Percentiles rank a stretch among this genome's conserved stretches.
These are phyloP conservation scores for Limnomonas spitsbergensis DNA, from an alignment of 139 green algal genomes.

Conservation along the genomic window DNA sequence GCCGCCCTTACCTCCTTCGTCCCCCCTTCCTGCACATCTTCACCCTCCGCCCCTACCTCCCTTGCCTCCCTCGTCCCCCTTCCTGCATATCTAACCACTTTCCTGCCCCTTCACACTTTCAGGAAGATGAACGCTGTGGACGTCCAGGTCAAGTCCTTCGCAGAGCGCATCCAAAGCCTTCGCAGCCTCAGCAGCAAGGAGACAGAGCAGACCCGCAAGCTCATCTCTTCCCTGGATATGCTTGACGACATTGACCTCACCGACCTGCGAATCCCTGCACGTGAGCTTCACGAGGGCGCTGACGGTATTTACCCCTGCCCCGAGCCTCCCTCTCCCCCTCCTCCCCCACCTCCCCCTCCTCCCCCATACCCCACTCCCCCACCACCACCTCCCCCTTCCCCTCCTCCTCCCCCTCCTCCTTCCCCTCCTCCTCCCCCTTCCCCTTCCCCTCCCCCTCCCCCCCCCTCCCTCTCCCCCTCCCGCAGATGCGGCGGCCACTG, in stretches of 20 bases:
- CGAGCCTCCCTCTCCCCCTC: background rate
- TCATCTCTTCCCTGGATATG: background rate
- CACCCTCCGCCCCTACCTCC: no score
- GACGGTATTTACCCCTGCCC: background rate
- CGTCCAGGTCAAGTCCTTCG: no score
- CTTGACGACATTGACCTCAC: conserved; percentile 5
- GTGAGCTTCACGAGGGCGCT: background rate
- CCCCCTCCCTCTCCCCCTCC: background rate
- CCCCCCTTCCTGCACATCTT: no score
- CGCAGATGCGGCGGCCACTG: background rate
- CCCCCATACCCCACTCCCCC: background rate
- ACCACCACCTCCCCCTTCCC: background rate
- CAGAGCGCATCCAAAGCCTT: background rate
- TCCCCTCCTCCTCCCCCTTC: background rate
- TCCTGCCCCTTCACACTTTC: no score
- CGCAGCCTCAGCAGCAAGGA: background rate
- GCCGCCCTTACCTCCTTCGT: no score
- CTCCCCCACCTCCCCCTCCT: background rate
- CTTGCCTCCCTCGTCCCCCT: no score
- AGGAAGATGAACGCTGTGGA: no score
- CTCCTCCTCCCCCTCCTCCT: background rate
- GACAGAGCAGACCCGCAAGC: background rate
- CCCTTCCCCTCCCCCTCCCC: background rate
- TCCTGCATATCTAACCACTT: no score
- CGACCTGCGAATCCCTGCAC: background rate